Evolutionary conservation across 208 protist species (phyloP), one percentile per base, ranked within the genome.

Genomic region (Trypanosoma mega): DNA sequence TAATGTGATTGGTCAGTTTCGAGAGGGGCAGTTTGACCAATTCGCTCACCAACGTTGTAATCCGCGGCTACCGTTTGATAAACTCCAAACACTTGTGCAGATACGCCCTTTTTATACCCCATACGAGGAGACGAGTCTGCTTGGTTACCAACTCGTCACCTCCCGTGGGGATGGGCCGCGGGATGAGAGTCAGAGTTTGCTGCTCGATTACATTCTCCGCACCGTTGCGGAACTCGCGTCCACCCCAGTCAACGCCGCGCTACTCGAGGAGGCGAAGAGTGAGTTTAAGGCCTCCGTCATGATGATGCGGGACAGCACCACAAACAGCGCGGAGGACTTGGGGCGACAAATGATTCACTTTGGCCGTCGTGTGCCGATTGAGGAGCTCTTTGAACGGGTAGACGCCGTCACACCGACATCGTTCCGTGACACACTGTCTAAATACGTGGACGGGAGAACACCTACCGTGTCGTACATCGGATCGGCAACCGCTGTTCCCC

Each of bases 271-370:
- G 60, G 96, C 94, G 34, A 98, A 98, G 81, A 78, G 82, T 51
- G 87, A 97, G 72, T 92, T 97, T 72, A 97, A 98, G 80, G 74
- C 90, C 4, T 85, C 77, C 14, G 61, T 97, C 23, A 80, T 98
- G 71, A 87, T 98, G 83, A 89, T 94, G 78, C 80, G 96, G 18
- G 97, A 99, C 71, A 94, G 92, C 60, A 98, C 93, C n/a, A 95
- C 88, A 21, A 85, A 96, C 55, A 85, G 95, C 44, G 84, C 85
- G 11, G 97, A 99, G 72, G 97, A 98, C 49, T 89, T 99, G 31
- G 98, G 98, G n/a, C 78, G 97, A 16, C 96, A 99, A 75, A 88
- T 99, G 75, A 95, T 99, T 61, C 87, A 92, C 69, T 86, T 84
- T 58, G 87, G 87, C 18, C 78, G 81, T 31, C 82, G 87, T 21